A percentile compares a stretch with the other conserved stretches of the same genome.
Conservation (phyloP, 2,329 filamentous ascomycete species). For the Fusarium verrucosum region DNA sequence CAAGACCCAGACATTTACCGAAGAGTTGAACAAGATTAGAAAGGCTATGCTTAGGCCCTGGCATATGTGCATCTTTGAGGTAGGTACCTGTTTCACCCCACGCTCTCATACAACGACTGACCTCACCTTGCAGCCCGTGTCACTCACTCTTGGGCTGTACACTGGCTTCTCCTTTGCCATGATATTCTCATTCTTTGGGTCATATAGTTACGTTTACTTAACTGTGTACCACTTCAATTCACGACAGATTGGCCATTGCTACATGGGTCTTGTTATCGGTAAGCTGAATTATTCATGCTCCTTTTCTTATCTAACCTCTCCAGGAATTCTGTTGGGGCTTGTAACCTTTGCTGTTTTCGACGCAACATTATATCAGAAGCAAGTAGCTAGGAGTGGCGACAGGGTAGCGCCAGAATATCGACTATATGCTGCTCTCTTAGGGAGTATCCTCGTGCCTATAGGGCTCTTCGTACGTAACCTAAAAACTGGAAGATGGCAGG, state of each 20-base stretch:
- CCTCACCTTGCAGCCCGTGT: background rate
- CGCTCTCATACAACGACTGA: background rate
- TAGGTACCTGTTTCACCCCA: fast-evolving
- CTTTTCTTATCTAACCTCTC: background rate
- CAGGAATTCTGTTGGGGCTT: conserved; percentile 4
- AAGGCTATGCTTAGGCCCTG: conserved; percentile 7
- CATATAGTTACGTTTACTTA: background rate
- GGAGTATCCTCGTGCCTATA: conserved; percentile 10
- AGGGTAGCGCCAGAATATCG: conserved; percentile 3
- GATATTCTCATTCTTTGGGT: conserved; percentile 24
- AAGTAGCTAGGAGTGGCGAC: conserved; percentile 6
- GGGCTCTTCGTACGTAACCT: background rate
- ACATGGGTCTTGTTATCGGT: conserved; percentile 15
- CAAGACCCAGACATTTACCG: background rate
- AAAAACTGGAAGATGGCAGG: fast-evolving
- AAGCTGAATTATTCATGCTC: background rate
- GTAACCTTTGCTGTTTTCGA: conserved; percentile 10
- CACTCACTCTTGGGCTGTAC: conserved; percentile 4
- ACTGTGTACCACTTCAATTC: conserved; percentile 8
- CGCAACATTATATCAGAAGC: conserved; percentile 5
- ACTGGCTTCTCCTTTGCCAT: conserved; percentile 10
- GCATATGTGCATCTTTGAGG: conserved; percentile 21
- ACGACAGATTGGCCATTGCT: conserved; percentile 6
- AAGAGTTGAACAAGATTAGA: background rate
- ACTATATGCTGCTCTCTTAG: conserved; percentile 2